Percentiles rank a stretch among this genome's conserved stretches.
phyloP scores from a whole-genome alignment of 2,329 filamentous ascomycete genomes.

The Harringtonia lauricola region DNA sequence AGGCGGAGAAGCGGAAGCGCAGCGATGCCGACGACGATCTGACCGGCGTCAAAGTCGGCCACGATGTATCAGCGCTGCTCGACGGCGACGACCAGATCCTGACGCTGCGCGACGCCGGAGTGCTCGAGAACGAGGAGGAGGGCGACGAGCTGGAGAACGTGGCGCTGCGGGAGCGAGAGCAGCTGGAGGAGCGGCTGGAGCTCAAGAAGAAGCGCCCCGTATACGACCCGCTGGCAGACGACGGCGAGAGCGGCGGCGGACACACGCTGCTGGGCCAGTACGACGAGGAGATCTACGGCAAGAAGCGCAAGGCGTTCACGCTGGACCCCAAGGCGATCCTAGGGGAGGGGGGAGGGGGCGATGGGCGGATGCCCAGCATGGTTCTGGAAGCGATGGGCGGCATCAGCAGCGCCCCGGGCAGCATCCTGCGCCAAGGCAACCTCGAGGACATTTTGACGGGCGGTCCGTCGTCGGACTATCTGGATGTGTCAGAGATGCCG shows the following conservation, averaged over 20 bases:
- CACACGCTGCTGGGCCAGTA: conserved; percentile 75
- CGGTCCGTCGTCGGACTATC: conserved; percentile 70
- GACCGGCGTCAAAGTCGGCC: conserved; percentile 82
- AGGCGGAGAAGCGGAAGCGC: conserved; percentile 61
- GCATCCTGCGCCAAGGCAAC: conserved; percentile 55
- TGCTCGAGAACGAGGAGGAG: conserved; percentile 73
- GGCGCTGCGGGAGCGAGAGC: conserved; percentile 60
- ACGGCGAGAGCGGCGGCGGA: conserved; percentile 55
- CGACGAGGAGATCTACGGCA: conserved; percentile 87
- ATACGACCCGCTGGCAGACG: conserved; percentile 59
- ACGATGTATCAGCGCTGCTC: conserved; percentile 72
- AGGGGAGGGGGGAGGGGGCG: conserved; percentile 33
- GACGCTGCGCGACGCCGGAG: conserved; percentile 86
- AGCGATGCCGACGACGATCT: conserved; percentile 74
- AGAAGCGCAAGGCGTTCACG: conserved; percentile 80
- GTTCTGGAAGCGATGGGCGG: background rate
- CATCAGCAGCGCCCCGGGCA: conserved; percentile 30
- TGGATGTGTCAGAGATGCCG: conserved; percentile 78
- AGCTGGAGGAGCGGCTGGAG: conserved; percentile 63
- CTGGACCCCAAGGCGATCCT: conserved; percentile 67
- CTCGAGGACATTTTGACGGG: conserved; percentile 58
- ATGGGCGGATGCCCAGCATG: background rate
- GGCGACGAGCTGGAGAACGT: conserved; percentile 84
- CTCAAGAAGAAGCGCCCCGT: conserved; percentile 82
- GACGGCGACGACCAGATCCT: conserved; percentile 80